Evolutionary conservation across 371 early-diverging fungal species (phyloP).

Genomic region (Mucor indicus): DNA sequence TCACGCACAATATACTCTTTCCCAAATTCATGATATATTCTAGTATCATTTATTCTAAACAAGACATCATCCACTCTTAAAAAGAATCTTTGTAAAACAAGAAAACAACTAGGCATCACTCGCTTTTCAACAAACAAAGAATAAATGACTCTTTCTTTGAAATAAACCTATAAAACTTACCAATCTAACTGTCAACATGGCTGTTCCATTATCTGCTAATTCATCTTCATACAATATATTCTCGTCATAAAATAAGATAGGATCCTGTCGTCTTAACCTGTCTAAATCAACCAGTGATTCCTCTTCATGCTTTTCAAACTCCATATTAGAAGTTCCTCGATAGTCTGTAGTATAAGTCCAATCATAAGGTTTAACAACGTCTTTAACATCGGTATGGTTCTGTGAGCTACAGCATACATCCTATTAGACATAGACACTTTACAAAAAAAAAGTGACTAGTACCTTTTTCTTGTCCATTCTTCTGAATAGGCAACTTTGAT

Average conservation of each 20-base stretch:
- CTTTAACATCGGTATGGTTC: conserved; percentile 74
- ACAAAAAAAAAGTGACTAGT: no score
- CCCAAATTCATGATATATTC: conserved; percentile 86
- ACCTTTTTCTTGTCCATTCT: conserved; percentile 83
- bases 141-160: neutral
- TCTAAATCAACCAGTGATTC: conserved; percentile 66
- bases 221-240: conserved; percentile 94
- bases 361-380: conserved; percentile 88
- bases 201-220: conserved; percentile 91
- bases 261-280: conserved; percentile 73
- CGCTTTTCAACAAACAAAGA: conserved; percentile 44
- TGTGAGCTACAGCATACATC: no score
- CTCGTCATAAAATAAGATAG: conserved; percentile 89
- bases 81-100: conserved; percentile 85
- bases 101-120: conserved; percentile 91
- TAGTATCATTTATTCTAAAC: conserved; percentile 84
- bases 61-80: conserved; percentile 93
- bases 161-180: conserved; percentile 45
- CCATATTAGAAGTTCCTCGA: conserved; percentile 51
- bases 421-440: no score
- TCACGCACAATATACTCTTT: conserved; percentile 66
- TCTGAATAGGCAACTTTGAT: conserved; percentile 84
- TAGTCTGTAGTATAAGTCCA: conserved; percentile 92
- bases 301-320: conserved; percentile 15
- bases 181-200: conserved; percentile 75